Evolutionary conservation across 305 asterid species (phyloP).

Genomic region (Salvia sclarea): DNA sequence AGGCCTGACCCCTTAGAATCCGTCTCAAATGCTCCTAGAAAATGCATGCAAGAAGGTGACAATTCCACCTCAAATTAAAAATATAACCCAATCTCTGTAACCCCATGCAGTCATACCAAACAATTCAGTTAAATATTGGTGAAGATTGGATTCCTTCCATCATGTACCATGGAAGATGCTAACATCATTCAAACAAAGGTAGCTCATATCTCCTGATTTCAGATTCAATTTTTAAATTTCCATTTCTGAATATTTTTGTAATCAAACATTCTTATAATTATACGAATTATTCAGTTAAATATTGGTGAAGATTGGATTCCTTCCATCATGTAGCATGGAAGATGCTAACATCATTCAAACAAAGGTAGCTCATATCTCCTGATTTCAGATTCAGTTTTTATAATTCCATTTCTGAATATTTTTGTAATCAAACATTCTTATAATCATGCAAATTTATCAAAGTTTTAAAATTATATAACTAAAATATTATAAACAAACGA

Average conservation of each 20-base stretch:
- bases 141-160: constrained; percentile 18
- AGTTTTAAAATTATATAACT: not conserved
- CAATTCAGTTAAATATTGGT: constrained; percentile 14
- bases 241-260: constrained; percentile 9
- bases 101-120: constrained; percentile 27
- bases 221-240: constrained; percentile 10
- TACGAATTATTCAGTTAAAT: constrained; percentile 11
- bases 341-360: not conserved
- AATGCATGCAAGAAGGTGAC: constrained; percentile 22
- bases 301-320: constrained; percentile 18
- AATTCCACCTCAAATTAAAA: constrained; percentile 27
- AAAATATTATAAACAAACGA: not conserved
- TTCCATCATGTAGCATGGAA: constrained; percentile 2
- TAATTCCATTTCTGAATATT: not conserved
- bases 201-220: not conserved
- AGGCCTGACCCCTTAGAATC: constrained; percentile 96
- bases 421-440: constrained; percentile 9
- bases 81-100: constrained; percentile 23
- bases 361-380: constrained; percentile 6
- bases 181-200: constrained; percentile 6
- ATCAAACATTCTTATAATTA: constrained; percentile 7
- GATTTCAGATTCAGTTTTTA: constrained; percentile 6
- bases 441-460: not conserved
- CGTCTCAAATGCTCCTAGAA: constrained; percentile 95
- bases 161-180: not conserved